These are phyloP conservation scores for Herpetomonas samuelpessoai DNA, from an alignment of 208 protist species.

Conservation along the genomic window DNA sequence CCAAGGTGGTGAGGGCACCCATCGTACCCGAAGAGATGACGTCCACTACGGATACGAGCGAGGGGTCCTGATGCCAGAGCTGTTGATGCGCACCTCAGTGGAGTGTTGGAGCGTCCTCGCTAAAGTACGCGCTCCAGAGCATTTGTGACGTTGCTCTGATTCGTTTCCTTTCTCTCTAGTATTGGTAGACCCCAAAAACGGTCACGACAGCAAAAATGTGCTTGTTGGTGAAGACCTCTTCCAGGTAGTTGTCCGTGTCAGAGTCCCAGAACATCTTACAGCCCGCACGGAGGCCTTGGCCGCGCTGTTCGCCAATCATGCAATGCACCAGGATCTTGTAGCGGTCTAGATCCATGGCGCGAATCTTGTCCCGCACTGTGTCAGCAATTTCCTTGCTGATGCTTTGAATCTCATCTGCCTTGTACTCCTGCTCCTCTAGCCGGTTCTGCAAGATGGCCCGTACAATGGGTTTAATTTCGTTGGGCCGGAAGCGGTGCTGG, in stretches of 20 bases:
- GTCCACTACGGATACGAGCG: too few species aligned
- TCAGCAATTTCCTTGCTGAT: constrained; percentile 93
- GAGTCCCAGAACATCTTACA: constrained; percentile 96
- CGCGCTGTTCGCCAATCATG: constrained; percentile 93
- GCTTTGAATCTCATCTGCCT: constrained; percentile 87
- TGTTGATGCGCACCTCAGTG: too few species aligned
- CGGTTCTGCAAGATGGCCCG: constrained; percentile 69
- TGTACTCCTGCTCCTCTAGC: constrained; percentile 87
- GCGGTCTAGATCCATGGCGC: constrained; percentile 79
- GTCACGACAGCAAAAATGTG: constrained; percentile 91
- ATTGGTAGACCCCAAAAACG: constrained; percentile 93
- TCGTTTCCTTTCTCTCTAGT: constrained; percentile 36
- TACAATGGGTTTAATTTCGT: constrained; percentile 78
- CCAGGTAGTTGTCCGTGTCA: constrained; percentile 93
- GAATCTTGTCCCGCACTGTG: constrained; percentile 81
- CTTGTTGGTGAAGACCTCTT: constrained; percentile 90
- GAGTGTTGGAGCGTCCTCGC: too few species aligned
- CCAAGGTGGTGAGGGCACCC: too few species aligned
- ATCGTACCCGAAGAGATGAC: too few species aligned
- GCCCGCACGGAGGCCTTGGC: constrained; percentile 87
- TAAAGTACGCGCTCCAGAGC: too few species aligned
- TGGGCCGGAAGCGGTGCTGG: constrained; percentile 79
- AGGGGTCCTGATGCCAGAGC: too few species aligned
- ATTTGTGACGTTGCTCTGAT: too few species aligned
- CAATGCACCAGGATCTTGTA: constrained; percentile 94